Percentiles rank a stretch among this genome's conserved stretches.
Evolutionary conservation across 2,329 filamentous ascomycete genomes (phyloP).

Genomic region (Colletotrichum australisinense): DNA sequence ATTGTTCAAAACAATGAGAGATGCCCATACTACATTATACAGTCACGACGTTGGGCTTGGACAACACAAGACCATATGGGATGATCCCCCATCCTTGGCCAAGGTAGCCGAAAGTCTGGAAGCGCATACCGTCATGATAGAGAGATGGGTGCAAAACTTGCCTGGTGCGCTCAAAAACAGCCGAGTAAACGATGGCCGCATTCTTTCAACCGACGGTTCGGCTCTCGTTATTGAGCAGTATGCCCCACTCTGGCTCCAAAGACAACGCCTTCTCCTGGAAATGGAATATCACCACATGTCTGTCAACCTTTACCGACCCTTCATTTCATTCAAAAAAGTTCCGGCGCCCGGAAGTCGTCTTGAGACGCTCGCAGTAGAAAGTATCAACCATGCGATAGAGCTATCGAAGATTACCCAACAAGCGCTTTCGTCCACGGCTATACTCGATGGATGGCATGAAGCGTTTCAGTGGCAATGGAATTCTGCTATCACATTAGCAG

Average conservation of each 20-base stretch:
- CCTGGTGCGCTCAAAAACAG: constrained; percentile 51
- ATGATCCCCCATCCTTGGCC: constrained; percentile 40
- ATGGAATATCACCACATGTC: constrained; percentile 54
- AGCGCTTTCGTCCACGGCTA: constrained; percentile 40
- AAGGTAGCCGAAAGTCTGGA: constrained; percentile 42
- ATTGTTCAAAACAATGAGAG: neutral
- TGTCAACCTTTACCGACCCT: constrained; percentile 51
- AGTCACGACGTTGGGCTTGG: neutral
- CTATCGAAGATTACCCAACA: constrained; percentile 44
- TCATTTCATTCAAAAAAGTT: constrained; percentile 48
- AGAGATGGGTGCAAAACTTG: constrained; percentile 43
- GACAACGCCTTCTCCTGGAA: constrained; percentile 54
- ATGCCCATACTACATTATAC: neutral
- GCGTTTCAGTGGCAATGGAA: constrained; percentile 45
- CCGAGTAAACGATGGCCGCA: constrained; percentile 44
- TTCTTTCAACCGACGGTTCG: constrained; percentile 52
- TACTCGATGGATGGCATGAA: constrained; percentile 44
- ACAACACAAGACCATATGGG: constrained; percentile 34
- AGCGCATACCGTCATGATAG: constrained; percentile 45
- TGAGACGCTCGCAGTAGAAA: constrained; percentile 39
- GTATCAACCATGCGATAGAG: constrained; percentile 42
- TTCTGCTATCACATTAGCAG: neutral
- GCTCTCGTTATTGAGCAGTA: constrained; percentile 43
- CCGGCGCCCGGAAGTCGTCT: constrained; percentile 34
- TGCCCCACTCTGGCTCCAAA: constrained; percentile 55